Percentiles rank a stretch among this genome's conserved stretches.
phyloP scores from a whole-genome alignment of 768 basidiomycete genomes.

The Tricholoma sp. region DNA sequence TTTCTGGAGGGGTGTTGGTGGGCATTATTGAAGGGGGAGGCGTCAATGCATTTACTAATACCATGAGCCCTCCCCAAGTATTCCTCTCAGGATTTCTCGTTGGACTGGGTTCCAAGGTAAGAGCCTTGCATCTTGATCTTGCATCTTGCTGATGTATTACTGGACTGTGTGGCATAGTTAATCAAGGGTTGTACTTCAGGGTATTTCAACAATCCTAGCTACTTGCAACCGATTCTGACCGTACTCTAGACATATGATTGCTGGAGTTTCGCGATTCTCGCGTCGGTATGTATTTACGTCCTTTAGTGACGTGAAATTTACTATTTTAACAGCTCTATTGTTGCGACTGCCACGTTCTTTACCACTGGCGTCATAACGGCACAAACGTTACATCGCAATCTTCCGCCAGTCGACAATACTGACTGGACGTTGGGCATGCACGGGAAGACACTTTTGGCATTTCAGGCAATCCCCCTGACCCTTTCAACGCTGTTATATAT shows the following conservation, averaged over 20 bases:
- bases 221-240: not conserved
- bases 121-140: not conserved
- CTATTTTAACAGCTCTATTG: conserved; percentile 38
- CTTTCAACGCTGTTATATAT: conserved; percentile 24
- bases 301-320: not conserved
- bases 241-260: conserved; percentile 53
- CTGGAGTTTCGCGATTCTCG: conserved; percentile 53
- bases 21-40: conserved; percentile 35
- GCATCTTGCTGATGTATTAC: not conserved
- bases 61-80: conserved; percentile 24
- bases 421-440: conserved; percentile 38
- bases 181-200: conserved; percentile 65
- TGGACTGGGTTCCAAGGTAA: conserved; percentile 54
- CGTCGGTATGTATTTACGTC: conserved; percentile 32
- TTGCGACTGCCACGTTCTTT: conserved; percentile 51
- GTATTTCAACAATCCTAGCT: conserved; percentile 22
- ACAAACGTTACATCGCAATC: conserved; percentile 30
- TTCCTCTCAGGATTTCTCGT: conserved; percentile 50
- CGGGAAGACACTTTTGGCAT: conserved; percentile 30
- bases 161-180: conserved; percentile 27
- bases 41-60: conserved; percentile 17
- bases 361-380: conserved; percentile 42
- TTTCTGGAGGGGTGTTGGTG: conserved; percentile 42
- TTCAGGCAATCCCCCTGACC: conserved; percentile 36
- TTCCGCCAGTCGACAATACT: conserved; percentile 23